These are phyloP conservation scores for Trichothecium sympodiale DNA, from an alignment of 2,329 filamentous ascomycete species.

Conservation along the genomic window DNA sequence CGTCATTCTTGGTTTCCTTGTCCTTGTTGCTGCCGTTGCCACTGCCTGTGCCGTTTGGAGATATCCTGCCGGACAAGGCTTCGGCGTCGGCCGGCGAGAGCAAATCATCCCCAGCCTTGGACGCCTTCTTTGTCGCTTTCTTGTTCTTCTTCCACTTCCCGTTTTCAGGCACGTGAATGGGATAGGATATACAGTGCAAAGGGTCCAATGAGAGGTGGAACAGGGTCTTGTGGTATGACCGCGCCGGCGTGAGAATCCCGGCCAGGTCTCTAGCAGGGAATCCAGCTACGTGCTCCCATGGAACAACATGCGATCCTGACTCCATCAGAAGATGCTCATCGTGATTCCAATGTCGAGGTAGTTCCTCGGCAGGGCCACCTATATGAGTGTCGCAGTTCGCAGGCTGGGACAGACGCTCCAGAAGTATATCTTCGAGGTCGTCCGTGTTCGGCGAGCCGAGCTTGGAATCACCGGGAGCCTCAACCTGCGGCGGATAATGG, in stretches of 20 bases:
- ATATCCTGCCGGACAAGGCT: conserved; percentile 9
- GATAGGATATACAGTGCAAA: conserved; percentile 70
- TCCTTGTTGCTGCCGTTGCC: conserved; percentile 13
- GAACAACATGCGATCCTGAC: conserved; percentile 45
- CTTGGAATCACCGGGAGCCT: conserved; percentile 8
- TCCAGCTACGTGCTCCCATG: conserved; percentile 64
- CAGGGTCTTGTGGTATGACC: conserved; percentile 66
- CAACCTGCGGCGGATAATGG: conserved; percentile 64
- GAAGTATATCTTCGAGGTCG: conserved; percentile 41
- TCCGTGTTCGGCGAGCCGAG: conserved; percentile 19
- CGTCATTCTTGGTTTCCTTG: conserved; percentile 25
- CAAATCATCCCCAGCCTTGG: conserved; percentile 14
- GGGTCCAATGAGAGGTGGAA: conserved; percentile 79
- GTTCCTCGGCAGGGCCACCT: conserved; percentile 25
- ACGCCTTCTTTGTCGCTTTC: conserved; percentile 32
- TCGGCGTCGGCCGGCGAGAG: conserved; percentile 14
- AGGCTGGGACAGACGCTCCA: conserved; percentile 33
- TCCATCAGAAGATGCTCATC: conserved; percentile 46
- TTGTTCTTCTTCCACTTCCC: conserved; percentile 64
- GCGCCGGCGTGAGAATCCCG: conserved; percentile 65
- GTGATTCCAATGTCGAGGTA: conserved; percentile 35
- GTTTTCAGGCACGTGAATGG: conserved; percentile 70
- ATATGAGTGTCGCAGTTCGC: conserved; percentile 14
- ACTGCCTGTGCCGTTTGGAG: conserved; percentile 12
- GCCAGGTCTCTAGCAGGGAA: conserved; percentile 69